Conservation (phyloP, 2,329 filamentous ascomycete genomes). For the Scedosporium aurantiacum region DNA sequence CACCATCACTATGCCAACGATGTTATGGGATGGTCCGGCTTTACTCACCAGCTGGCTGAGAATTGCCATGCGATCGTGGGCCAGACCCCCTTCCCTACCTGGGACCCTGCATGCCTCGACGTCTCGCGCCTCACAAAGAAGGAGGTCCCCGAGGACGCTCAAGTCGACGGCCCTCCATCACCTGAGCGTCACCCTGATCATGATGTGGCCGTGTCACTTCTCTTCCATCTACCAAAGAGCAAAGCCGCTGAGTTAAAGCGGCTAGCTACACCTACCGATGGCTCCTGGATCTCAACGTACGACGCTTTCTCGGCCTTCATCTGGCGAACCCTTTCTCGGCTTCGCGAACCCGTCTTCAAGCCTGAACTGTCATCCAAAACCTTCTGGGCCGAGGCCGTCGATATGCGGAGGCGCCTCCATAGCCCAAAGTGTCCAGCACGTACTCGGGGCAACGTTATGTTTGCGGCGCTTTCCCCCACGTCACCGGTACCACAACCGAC, state of each 20-base stretch:
- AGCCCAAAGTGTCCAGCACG: constrained; percentile 20
- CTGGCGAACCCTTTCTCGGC: constrained; percentile 26
- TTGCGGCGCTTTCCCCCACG: constrained; percentile 15
- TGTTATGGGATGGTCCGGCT: constrained; percentile 28
- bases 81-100: constrained; percentile 19
- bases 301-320: constrained; percentile 31
- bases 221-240: constrained; percentile 33
- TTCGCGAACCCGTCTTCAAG: constrained; percentile 23
- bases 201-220: constrained; percentile 14
- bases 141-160: constrained; percentile 16
- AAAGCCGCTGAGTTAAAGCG: constrained; percentile 28
- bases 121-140: constrained; percentile 20
- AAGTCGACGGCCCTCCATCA: constrained; percentile 19
- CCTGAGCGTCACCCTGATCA: constrained; percentile 19
- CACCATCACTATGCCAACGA: constrained; percentile 32
- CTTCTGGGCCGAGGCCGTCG: constrained; percentile 25
- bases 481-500: constrained; percentile 18
- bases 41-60: constrained; percentile 28
- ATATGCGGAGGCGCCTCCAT: constrained; percentile 26
- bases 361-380: constrained; percentile 16
- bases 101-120: constrained; percentile 24
- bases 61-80: constrained; percentile 26
- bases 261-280: constrained; percentile 21
- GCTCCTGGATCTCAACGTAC: constrained; percentile 32
- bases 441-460: constrained; percentile 25